Conservation (phyloP, 2,329 filamentous ascomycete genomes). For the Colletotrichum lindemuthianum region DNA sequence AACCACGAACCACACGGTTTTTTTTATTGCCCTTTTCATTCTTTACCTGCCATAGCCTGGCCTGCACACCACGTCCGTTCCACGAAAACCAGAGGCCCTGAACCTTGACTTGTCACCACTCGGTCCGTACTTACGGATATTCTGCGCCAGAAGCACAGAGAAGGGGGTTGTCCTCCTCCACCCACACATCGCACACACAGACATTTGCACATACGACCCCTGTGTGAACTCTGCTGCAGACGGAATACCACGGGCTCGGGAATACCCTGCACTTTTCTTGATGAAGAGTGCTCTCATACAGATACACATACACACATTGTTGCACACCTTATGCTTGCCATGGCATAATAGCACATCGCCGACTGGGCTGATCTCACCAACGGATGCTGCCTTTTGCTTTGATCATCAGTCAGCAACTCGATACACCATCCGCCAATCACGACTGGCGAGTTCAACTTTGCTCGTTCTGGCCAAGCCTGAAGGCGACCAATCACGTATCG, state of each 20-base stretch:
- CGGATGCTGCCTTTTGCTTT: not conserved
- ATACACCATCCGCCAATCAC: conserved; percentile 24
- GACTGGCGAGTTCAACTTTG: conserved; percentile 18
- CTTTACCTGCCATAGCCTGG: too few relatives aligned
- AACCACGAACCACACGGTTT: conserved; percentile 1
- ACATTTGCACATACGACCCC: not conserved
- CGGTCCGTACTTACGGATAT: conserved; percentile 6
- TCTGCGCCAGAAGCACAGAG: not conserved
- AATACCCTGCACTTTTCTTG: not conserved
- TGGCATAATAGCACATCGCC: conserved; percentile 5
- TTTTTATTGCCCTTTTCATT: conserved; percentile 17
- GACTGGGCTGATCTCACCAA: not conserved
- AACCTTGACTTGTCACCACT: conserved; percentile 5
- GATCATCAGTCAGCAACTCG: conserved; percentile 10
- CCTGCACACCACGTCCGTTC: conserved; percentile 15
- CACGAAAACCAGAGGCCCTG: conserved; percentile 15
- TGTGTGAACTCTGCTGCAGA: not conserved
- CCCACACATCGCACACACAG: conserved; percentile 4
- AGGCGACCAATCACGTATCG: conserved; percentile 10
- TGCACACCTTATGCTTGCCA: too few relatives aligned
- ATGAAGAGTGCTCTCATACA: too few relatives aligned
- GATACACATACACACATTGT: too few relatives aligned
- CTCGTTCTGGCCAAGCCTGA: conserved; percentile 2
- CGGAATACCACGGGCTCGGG: not conserved
- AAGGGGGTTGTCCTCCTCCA: conserved; percentile 7